Conservation (phyloP, 805 yeast species). For the Starmerella floris region DNA sequence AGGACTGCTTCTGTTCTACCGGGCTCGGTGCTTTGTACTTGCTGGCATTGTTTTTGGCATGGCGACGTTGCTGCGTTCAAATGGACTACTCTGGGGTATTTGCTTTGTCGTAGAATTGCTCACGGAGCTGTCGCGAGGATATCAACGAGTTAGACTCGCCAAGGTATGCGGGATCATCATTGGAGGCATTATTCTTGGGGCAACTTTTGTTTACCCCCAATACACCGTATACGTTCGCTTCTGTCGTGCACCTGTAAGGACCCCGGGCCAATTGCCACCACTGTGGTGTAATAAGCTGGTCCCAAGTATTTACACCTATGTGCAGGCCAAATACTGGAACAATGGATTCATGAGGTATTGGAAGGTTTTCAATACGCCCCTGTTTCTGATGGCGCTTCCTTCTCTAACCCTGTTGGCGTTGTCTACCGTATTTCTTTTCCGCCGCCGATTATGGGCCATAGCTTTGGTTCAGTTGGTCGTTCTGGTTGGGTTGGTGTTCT, state of each 20-base stretch:
- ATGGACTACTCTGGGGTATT: conserved; percentile 60
- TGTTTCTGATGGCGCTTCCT: conserved; percentile 67
- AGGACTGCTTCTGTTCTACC: conserved; percentile 43
- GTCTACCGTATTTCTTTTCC: conserved; percentile 27
- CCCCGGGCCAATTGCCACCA: not conserved
- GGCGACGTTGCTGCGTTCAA: conserved; percentile 58
- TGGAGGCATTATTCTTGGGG: conserved; percentile 45
- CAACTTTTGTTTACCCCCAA: conserved; percentile 36
- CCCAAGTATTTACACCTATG: conserved; percentile 53
- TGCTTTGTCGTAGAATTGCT: conserved; percentile 32
- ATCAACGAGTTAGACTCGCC: not conserved
- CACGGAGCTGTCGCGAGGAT: not conserved
- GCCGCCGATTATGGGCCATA: conserved; percentile 22
- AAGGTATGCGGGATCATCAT: conserved; percentile 27
- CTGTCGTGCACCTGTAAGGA: conserved; percentile 50
- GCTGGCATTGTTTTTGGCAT: conserved; percentile 45
- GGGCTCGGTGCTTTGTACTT: conserved; percentile 28
- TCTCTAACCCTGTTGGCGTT: conserved; percentile 36
- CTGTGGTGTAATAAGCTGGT: conserved; percentile 58
- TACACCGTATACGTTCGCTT: conserved; percentile 41
- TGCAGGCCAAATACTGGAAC: conserved; percentile 76
- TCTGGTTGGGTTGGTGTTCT: conserved; percentile 38
- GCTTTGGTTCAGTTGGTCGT: conserved; percentile 29
- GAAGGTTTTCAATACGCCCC: conserved; percentile 69
- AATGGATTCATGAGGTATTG: conserved; percentile 72